Conservation (phyloP, 1,284 basidiomycete genomes). For the Heterobasidion occidentale region DNA sequence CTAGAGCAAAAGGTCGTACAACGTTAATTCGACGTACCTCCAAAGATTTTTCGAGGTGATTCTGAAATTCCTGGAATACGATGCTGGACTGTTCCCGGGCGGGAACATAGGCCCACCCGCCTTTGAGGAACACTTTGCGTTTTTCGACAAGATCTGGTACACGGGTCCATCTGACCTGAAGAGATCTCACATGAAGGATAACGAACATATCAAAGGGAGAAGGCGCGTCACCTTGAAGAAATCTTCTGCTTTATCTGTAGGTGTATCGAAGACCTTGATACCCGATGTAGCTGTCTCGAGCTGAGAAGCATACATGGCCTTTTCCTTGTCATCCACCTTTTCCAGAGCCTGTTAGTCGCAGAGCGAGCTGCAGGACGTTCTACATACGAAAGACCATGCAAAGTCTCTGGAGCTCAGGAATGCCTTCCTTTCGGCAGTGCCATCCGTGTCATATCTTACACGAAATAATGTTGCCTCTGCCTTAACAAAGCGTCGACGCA, state of each 20-base stretch:
- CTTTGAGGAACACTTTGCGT: constrained; percentile 74
- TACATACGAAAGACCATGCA: constrained; percentile 62
- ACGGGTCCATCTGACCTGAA: constrained; percentile 74
- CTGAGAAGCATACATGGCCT: constrained; percentile 39
- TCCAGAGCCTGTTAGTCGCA: neutral
- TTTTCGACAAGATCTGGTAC: constrained; percentile 90
- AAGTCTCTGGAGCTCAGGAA: constrained; percentile 79
- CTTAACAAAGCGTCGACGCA: constrained; percentile 84
- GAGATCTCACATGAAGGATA: neutral
- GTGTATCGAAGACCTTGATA: neutral
- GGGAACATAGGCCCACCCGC: constrained; percentile 90
- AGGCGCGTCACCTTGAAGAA: constrained; percentile 58
- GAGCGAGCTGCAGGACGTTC: neutral
- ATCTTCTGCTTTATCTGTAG: constrained; percentile 15
- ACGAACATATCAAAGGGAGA: neutral
- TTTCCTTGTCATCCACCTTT: constrained; percentile 60
- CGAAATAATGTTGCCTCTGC: constrained; percentile 85
- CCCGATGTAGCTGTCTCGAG: constrained; percentile 36
- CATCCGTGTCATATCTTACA: constrained; percentile 76
- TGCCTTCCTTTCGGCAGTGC: constrained; percentile 47
- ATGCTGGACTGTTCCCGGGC: constrained; percentile 79
- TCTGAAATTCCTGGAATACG: constrained; percentile 83
- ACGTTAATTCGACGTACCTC: constrained; percentile 45
- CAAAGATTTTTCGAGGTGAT: constrained; percentile 69
- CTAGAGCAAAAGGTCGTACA: neutral